A percentile compares a stretch with the other conserved stretches of the same genome.
phyloP scores from a whole-genome alignment of 352 stramenopile genomes.

The Phytophthora niederhauseri region DNA sequence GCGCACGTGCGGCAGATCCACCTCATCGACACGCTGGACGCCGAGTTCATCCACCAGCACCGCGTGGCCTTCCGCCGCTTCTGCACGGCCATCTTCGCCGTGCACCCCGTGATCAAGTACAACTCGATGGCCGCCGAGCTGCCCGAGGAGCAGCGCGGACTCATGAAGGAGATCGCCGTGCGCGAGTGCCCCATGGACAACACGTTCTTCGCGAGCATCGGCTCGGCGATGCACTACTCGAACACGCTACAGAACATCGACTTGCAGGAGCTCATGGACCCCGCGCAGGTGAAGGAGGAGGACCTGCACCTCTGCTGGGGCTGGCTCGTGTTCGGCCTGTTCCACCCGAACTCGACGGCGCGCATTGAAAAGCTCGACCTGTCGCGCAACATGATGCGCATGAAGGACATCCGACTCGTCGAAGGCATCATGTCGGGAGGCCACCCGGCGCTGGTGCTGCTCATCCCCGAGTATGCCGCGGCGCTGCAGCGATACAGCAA shows the following conservation, averaged over 20 bases:
- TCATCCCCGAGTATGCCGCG: slow-evolving; percentile 53
- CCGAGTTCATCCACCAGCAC: slow-evolving; percentile 45
- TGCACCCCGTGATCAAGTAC: slow-evolving; percentile 58
- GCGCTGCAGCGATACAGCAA: slow-evolving; percentile 58
- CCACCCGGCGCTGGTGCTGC: slow-evolving; percentile 51
- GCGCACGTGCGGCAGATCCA: slow-evolving; percentile 53
- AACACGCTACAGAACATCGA: slow-evolving; percentile 57
- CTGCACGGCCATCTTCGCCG: slow-evolving; percentile 50
- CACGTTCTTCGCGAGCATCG: slow-evolving; percentile 54
- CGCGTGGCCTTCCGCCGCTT: slow-evolving; percentile 53
- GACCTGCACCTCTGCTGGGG: slow-evolving; percentile 58
- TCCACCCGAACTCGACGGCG: slow-evolving; percentile 60
- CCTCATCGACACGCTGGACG: slow-evolving; percentile 53
- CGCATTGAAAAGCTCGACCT: slow-evolving; percentile 49
- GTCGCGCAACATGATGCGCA: slow-evolving; percentile 60
- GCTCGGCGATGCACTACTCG: slow-evolving; percentile 63
- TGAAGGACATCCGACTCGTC: slow-evolving; percentile 58
- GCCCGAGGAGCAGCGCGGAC: slow-evolving; percentile 44
- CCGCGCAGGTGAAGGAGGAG: slow-evolving; percentile 39
- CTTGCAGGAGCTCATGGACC: slow-evolving; percentile 55
- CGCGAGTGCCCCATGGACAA: slow-evolving; percentile 59
- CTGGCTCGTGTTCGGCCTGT: slow-evolving; percentile 58
- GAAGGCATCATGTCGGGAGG: slow-evolving; percentile 60
- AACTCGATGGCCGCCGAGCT: slow-evolving; percentile 52
- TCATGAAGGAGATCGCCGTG: slow-evolving; percentile 50